Percentiles rank a stretch among this genome's conserved stretches.
These are phyloP conservation scores for Aspergillus sp. DNA, from an alignment of 2,329 filamentous ascomycete species.

Conservation along the genomic window DNA sequence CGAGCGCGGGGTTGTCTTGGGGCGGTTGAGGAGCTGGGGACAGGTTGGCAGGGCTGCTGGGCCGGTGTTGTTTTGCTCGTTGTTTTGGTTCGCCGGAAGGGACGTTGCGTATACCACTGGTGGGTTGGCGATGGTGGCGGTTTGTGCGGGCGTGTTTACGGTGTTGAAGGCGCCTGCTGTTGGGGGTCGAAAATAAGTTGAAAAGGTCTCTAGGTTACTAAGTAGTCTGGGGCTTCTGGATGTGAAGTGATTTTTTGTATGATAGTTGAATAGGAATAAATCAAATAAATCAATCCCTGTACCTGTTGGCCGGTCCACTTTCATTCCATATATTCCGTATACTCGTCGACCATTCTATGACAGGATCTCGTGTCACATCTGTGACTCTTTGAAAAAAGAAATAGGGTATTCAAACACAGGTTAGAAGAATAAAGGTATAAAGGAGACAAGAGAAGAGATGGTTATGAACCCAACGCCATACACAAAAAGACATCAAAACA, in stretches of 20 bases:
- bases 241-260: neutral
- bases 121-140: slow-evolving; percentile 67
- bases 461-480: neutral
- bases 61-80: slow-evolving; percentile 79
- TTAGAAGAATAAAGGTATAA: neutral
- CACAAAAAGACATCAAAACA: neutral
- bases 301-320: neutral
- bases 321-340: neutral
- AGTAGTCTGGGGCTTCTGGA: slow-evolving; percentile 1
- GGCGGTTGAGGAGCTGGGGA: slow-evolving; percentile 69
- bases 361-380: neutral
- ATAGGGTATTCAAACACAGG: neutral
- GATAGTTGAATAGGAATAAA: neutral
- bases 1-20: slow-evolving; percentile 79
- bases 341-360: neutral
- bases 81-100: slow-evolving; percentile 97
- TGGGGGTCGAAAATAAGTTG: neutral
- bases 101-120: slow-evolving; percentile 77
- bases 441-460: neutral
- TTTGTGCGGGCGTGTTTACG: slow-evolving; percentile 62
- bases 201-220: neutral
- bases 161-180: slow-evolving; percentile 56
- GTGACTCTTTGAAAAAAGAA: neutral
- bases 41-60: slow-evolving; percentile 83
- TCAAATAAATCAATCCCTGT: neutral